Conservation (phyloP, 352 stramenopile genomes). For the Phytophthora fragariae region DNA sequence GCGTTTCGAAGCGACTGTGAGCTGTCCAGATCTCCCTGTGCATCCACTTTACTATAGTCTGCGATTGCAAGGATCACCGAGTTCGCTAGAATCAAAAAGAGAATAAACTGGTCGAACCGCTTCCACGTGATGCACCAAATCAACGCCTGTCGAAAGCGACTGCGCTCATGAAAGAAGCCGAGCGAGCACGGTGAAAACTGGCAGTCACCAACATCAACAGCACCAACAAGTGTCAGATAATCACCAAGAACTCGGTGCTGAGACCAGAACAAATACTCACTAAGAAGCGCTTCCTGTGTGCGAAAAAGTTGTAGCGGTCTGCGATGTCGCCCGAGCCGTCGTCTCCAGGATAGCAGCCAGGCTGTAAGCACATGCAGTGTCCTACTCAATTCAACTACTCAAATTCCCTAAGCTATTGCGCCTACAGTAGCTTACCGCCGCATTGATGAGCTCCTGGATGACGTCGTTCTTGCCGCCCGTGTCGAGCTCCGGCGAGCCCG, state of each 20-base stretch:
- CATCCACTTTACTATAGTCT: constrained; percentile 74
- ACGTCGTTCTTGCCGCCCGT: constrained; percentile 8
- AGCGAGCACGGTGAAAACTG: constrained; percentile 71
- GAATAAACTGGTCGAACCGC: constrained; percentile 85
- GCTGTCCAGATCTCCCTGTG: constrained; percentile 48
- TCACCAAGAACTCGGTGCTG: neutral
- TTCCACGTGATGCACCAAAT: constrained; percentile 81
- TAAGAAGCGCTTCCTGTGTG: constrained; percentile 62
- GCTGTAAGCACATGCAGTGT: constrained; percentile 23
- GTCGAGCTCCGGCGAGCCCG: neutral
- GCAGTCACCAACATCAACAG: neutral
- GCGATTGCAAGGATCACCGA: constrained; percentile 83
- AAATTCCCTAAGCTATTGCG: neutral
- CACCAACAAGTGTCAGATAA: neutral
- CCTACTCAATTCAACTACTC: neutral
- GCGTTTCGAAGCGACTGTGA: constrained; percentile 55
- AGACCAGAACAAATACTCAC: constrained; percentile 28
- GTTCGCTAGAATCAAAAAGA: constrained; percentile 87
- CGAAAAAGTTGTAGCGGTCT: constrained; percentile 75
- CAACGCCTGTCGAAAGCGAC: constrained; percentile 56
- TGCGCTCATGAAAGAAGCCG: constrained; percentile 57
- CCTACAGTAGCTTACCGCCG: constrained; percentile 15
- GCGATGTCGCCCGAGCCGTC: constrained; percentile 59
- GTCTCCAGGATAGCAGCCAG: constrained; percentile 58
- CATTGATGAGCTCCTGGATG: constrained; percentile 37